These are phyloP conservation scores for Austroboletus festivus DNA, from an alignment of 768 basidiomycete genomes.

Conservation along the genomic window DNA sequence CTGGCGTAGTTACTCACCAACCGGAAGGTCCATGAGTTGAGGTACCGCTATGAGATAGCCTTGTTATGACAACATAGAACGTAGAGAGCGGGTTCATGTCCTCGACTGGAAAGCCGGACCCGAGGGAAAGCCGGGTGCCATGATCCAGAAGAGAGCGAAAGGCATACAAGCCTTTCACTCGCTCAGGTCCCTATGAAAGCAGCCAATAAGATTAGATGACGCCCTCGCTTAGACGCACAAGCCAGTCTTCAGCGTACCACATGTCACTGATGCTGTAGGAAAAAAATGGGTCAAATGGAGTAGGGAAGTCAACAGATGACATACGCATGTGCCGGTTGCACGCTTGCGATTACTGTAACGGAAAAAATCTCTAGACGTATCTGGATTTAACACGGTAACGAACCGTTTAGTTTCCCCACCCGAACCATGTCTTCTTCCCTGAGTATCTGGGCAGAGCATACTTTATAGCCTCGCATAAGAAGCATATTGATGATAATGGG, in stretches of 20 bases:
- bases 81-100: conserved; percentile 77
- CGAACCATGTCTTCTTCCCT: no score
- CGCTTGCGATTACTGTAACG: no score
- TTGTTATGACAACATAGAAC: conserved; percentile 86
- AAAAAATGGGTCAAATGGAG: no score
- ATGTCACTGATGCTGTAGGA: conserved; percentile 70
- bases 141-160: conserved; percentile 71
- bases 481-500: no score
- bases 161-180: conserved; percentile 83
- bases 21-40: conserved; percentile 79
- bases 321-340: no score
- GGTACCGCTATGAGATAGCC: conserved; percentile 61
- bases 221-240: conserved; percentile 44
- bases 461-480: no score
- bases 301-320: no score
- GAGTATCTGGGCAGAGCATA: no score
- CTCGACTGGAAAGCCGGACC: conserved; percentile 91
- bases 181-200: conserved; percentile 64
- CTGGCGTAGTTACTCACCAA: conserved; percentile 52
- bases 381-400: no score
- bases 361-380: no score
- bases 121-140: conserved; percentile 69
- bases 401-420: no score
- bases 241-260: conserved; percentile 82
- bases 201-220: neutral